Base-by-base conservation (phyloP, 2,329 filamentous ascomycete species). In the Aspergillus sp. region DNA sequence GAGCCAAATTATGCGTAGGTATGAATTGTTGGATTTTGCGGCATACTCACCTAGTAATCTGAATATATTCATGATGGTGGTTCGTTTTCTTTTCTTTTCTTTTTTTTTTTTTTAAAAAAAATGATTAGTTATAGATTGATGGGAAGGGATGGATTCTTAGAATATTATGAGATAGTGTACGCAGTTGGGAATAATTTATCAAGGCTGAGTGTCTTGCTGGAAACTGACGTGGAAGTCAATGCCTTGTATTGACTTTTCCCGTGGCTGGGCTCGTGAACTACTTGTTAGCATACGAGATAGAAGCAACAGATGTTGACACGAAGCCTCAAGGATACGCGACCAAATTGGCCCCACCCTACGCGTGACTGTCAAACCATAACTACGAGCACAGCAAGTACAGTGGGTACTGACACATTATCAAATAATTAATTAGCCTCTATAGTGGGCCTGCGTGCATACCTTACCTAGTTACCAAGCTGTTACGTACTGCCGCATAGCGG, bases 11-110 rank as follows among this genome's bases (percentile, higher is more conserved):
- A n/a, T 36, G 11, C 19, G 4, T 19, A 19, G 19, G 19, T 19
- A 19, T 19, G 19, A 19, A 19, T 19, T 19, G 19, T 19, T 19
- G 4, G 4, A 19, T 40, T 37, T 27, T n/a, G 8, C 11, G 6
- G 9, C 26, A 34, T 26, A 34, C 57, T 48, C 71, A 86, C 83
- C 83, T 63, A 81, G 63, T 60, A 86, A 69, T 60, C 83, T 71
- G 72, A 87, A 87, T 64, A 85, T 71, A 71, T 86, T 87, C 82
- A 86, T 85, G 55, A 50, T 77, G 65, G 33, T 12, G 19, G 19
- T 2, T 19, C 4, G 2, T 19, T 19, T 19, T 19, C 4, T 19
- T 19, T 19, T 19, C 4, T 19, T 19, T 19, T n/a, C n/a, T 19
- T 19, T 19, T 19, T 19, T 19, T 19, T 19, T 19, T 19, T 19